phyloP scores from a whole-genome alignment of 2,329 filamentous ascomycete genomes.

The Trichoderma sp. region DNA sequence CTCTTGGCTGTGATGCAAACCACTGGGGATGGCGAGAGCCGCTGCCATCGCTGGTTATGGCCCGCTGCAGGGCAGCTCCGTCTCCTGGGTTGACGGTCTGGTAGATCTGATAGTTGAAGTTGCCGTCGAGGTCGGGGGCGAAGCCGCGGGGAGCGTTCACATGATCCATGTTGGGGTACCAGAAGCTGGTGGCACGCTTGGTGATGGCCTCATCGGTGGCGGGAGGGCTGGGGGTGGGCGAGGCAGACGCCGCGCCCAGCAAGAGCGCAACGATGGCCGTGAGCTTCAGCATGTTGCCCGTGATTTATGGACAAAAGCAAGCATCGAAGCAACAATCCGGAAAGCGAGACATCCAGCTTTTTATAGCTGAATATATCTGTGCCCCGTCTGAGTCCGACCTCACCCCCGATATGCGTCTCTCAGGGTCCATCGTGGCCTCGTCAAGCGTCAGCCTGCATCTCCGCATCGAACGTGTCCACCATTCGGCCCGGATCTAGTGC shows the following conservation, averaged over 20 bases:
- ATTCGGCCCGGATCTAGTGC: conserved; percentile 19
- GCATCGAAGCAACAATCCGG: neutral
- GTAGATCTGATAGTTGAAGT: conserved; percentile 45
- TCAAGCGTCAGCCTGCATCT: neutral
- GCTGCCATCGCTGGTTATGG: conserved; percentile 44
- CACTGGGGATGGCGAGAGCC: conserved; percentile 42
- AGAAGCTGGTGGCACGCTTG: conserved; percentile 40
- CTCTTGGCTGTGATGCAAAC: conserved; percentile 49
- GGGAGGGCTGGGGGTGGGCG: conserved; percentile 25
- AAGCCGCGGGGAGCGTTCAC: conserved; percentile 42
- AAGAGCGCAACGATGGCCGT: conserved; percentile 29
- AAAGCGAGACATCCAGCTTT: neutral
- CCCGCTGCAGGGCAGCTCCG: conserved; percentile 43
- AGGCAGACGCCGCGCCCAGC: conserved; percentile 31
- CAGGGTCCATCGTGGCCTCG: neutral
- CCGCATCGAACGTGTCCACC: neutral
- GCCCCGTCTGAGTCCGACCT: neutral
- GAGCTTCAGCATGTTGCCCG: conserved; percentile 31
- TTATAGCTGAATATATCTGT: conserved; percentile 6
- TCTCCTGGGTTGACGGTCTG: conserved; percentile 44
- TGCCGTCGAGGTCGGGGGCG: conserved; percentile 46
- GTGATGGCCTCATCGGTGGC: conserved; percentile 25
- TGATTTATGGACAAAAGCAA: conserved; percentile 14
- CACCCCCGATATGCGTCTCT: neutral
- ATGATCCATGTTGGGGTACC: conserved; percentile 50